A percentile compares a stretch with the other conserved stretches of the same genome.
Conservation (phyloP, 73 alveolate species). For the Effrenium voratum region DNA sequence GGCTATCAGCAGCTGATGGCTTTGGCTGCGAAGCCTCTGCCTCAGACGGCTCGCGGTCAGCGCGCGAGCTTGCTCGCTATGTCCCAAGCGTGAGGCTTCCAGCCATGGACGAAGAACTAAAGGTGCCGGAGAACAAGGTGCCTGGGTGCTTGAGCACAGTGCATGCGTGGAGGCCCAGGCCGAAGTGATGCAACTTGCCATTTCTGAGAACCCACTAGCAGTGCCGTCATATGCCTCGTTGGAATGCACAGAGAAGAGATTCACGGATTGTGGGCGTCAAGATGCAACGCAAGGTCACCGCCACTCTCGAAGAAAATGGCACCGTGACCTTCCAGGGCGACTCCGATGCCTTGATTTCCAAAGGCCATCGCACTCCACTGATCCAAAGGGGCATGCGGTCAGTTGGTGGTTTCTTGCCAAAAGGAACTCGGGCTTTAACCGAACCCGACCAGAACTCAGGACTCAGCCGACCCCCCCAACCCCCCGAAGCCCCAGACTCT, state of each 20-base stretch:
- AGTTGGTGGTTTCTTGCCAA: no score
- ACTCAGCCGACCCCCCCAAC: no score
- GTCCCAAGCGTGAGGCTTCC: constrained; percentile 18
- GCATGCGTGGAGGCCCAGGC: constrained; percentile 44
- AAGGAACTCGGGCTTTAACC: no score
- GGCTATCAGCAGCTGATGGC: constrained; percentile 92
- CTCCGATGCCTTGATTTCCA: constrained; percentile 81
- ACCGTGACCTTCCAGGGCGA: constrained; percentile 71
- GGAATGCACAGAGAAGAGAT: background rate
- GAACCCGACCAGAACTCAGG: no score
- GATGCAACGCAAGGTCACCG: constrained; percentile 27
- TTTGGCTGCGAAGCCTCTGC: constrained; percentile 32
- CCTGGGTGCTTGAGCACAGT: constrained; percentile 86
- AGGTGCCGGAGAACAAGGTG: constrained; percentile 80
- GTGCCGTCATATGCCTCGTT: background rate
- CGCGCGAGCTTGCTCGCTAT: background rate
- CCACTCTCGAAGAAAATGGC: constrained; percentile 51
- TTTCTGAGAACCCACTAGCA: no score
- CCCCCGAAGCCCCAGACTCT: no score
- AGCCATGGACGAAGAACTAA: constrained; percentile 50
- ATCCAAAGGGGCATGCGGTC: no score
- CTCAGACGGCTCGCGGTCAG: background rate
- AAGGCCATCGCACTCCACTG: no score
- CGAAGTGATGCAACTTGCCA: no score
- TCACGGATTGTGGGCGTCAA: background rate